Base-by-base conservation (phyloP, 1,139 yeast genomes). In the Kodamaea plutei region DNA sequence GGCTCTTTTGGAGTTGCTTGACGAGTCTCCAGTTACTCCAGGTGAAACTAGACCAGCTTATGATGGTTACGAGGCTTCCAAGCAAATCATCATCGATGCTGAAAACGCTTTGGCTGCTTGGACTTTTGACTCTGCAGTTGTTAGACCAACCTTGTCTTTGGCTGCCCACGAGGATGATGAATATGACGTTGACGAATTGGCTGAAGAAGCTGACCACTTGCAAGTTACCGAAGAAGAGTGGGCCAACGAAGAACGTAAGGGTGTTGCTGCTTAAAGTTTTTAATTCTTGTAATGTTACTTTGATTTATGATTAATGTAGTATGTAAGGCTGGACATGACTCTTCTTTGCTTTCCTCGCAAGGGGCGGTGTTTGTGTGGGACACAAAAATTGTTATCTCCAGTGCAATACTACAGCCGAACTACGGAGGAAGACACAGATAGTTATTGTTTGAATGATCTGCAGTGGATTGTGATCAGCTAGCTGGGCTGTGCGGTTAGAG, bases 21-120 rank as follows among this genome's bases (percentile, higher is more conserved):
- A 91, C 61, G 97, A 89, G 63, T 70, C 94, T 47, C 93, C 97
- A 41, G 96, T 91, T 46, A 89, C 97, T 44, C 98, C 98, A 44
- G 98, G 98, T 70, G 98, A 91, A 73, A 85, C 96, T 41, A 87
- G 97, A 72, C 93, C 96, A 25, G 93, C 95, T 40, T 91, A 91
- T 64, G 97, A 91, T 56, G 97, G 98, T 48, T 89, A 88, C 64
- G 97, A 91, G 60, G 95, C 96, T 36, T 84, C 96, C 39, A 89
- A 89, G 75, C 97, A 91, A 73, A 88, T 91, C 64, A 87, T 91
- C 54, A 84, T 88, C 56, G 98, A 91, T 62, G 94, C 95, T 48
- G 98, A 91, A 72, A 84, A 81, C 50, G 95, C 97, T 38, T 77
- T 91, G 58, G 91, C 93, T 48, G 78, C 88, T 46, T 91, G 97